phyloP scores from a whole-genome alignment of 2,329 filamentous ascomycete genomes.

The Scedosporium apiospermum region DNA sequence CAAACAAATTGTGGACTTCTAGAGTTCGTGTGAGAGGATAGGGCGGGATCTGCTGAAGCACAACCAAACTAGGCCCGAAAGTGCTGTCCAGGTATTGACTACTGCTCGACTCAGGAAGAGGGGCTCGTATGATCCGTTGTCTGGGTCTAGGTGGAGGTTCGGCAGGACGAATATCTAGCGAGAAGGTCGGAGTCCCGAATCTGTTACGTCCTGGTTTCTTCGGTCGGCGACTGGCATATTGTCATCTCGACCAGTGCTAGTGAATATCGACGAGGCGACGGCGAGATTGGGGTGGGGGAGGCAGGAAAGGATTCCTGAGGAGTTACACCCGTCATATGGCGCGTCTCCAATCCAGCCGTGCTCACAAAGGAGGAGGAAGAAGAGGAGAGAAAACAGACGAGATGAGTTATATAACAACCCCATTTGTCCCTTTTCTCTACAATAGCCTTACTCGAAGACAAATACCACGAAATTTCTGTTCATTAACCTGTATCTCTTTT shows the following conservation, averaged over 20 bases:
- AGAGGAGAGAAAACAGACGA: not conserved
- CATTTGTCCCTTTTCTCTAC: not conserved
- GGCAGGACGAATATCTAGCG: not conserved
- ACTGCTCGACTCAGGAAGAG: not conserved
- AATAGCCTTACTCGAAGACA: too few species aligned
- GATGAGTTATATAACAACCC: not conserved
- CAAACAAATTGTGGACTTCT: not conserved
- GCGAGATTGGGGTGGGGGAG: not conserved
- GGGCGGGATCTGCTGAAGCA: not conserved
- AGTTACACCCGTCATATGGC: constrained; percentile 6
- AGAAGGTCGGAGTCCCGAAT: not conserved
- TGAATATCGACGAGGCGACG: not conserved
- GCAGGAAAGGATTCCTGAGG: not conserved
- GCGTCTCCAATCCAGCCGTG: not conserved
- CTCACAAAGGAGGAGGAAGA: not conserved
- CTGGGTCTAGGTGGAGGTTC: not conserved
- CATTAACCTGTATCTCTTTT: too few species aligned
- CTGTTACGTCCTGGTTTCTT: constrained; percentile 3
- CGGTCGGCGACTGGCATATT: not conserved
- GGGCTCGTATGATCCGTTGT: not conserved
- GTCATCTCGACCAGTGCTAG: not conserved
- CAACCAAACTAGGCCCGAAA: not conserved
- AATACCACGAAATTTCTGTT: too few species aligned
- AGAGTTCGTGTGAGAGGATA: not conserved
- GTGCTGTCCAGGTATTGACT: too few species aligned